Base-by-base conservation (phyloP, 2,329 filamentous ascomycete species). In the Phialophora chinensis region DNA sequence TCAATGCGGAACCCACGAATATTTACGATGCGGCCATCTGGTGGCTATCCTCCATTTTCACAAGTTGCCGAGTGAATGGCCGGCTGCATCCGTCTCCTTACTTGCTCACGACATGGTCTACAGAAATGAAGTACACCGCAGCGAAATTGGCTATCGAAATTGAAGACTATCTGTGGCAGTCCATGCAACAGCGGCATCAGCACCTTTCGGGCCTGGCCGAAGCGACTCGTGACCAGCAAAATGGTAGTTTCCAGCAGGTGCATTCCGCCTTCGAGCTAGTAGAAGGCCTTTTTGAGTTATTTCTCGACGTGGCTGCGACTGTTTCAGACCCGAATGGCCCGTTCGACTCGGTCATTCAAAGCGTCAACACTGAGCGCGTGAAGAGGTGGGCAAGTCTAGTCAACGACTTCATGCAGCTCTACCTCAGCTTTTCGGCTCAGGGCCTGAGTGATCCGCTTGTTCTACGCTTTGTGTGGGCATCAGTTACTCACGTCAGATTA, bases 401-500 rank as follows among this genome's bases (percentile, higher is more conserved):
- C 1, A 81, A 85, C 58, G 83, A 86, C 69, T 80, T 82, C 11
- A 80, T 90, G 55, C 77, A 77, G 53, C 71, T 80, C 47, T 78
- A 81, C 60, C 66, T 79, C 25, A 73, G 56, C 29, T 50, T 20
- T 4, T 31, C 78, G 35, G 67, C 76, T 49, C 71, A 72, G 27
- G 72, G 73, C 23, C 74, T 65, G 69, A 70, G 73, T 66, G 79
- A 78, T 65, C 78, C 80, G 12, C 77, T 90, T 20, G 79, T 79
- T 42, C 74, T 90, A 35, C 84, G 89, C 49, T 88, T 90, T 74
- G 75, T 91, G 11, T 91, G 89, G 89, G 83, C 88, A 25, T 87
- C 86, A 8, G 86, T 86, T 5, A 87, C 88, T 67, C 84, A 87
- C 66, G 80, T 88, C 58, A 88, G 83, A 57, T 82, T 88, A 69